phyloP scores from a whole-genome alignment of 2,329 filamentous ascomycete species.

The Alternaria arborescens region DNA sequence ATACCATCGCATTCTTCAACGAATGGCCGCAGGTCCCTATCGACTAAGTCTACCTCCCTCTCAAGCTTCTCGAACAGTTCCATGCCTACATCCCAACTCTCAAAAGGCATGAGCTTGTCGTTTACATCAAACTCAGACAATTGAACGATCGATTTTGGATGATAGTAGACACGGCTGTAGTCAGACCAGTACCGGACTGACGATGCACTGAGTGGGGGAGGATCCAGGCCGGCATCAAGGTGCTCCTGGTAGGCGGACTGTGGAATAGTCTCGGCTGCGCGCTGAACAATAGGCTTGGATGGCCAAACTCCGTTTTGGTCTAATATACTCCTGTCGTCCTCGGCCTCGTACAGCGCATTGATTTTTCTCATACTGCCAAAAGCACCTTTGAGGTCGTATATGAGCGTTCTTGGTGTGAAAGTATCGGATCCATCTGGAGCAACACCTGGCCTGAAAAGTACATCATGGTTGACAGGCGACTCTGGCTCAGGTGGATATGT shows the following conservation, averaged over 20 bases:
- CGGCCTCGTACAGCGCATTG: slow-evolving; percentile 82
- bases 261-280: slow-evolving; percentile 66
- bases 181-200: slow-evolving; percentile 96
- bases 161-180: slow-evolving; percentile 90
- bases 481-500: slow-evolving; percentile 77
- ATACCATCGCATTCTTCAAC: slow-evolving; percentile 92
- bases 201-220: slow-evolving; percentile 70
- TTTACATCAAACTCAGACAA: slow-evolving; percentile 82
- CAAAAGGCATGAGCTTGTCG: slow-evolving; percentile 81
- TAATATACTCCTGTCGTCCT: slow-evolving; percentile 49
- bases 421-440: slow-evolving; percentile 87
- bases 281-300: slow-evolving; percentile 68
- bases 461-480: slow-evolving; percentile 77
- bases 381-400: slow-evolving; percentile 94
- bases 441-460: slow-evolving; percentile 87
- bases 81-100: slow-evolving; percentile 64
- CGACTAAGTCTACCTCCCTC: slow-evolving; percentile 76
- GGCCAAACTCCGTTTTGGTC: slow-evolving; percentile 44
- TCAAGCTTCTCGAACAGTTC: slow-evolving; percentile 56
- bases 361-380: slow-evolving; percentile 89
- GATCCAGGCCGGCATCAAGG: slow-evolving; percentile 74
- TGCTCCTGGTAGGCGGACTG: slow-evolving; percentile 80
- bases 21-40: slow-evolving; percentile 86
- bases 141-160: slow-evolving; percentile 86
- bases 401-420: slow-evolving; percentile 87